A percentile compares a stretch with the other conserved stretches of the same genome.
Conservation (phyloP, 176 grass and related monocot genomes). For the Alopecurus myosuroides region DNA sequence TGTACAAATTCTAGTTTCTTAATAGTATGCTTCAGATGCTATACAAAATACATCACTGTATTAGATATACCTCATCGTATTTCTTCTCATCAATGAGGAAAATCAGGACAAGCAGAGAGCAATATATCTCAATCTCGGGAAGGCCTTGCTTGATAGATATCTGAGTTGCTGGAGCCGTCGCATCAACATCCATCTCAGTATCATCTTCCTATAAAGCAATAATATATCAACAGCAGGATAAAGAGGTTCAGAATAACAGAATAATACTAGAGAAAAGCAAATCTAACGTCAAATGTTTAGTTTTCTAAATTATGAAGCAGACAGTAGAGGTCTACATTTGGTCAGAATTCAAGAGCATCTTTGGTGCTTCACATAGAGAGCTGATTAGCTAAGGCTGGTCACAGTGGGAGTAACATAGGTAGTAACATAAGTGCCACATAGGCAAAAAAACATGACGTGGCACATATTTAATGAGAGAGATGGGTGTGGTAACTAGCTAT, state of each 20-base stretch:
- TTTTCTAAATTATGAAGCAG: not conserved
- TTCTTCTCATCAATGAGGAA: conserved; percentile 78
- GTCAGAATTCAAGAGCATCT: not conserved
- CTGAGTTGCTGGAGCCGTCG: conserved; percentile 35
- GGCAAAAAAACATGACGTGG: too few species aligned
- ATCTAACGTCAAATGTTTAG: not conserved
- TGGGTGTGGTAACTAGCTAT: too few species aligned
- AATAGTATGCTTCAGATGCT: not conserved
- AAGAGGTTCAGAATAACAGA: not conserved
- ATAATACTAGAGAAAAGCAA: not conserved
- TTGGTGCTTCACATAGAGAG: not conserved
- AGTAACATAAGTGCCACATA: too few species aligned
- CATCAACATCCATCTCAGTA: conserved; percentile 78
- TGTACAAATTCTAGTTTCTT: not conserved
- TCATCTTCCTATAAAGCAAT: conserved; percentile 56
- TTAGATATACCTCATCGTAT: conserved; percentile 52
- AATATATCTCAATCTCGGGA: conserved; percentile 82
- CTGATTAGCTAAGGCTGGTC: not conserved
- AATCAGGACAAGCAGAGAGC: conserved; percentile 76
- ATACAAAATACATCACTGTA: not conserved
- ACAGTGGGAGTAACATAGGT: too few species aligned
- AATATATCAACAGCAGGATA: not conserved
- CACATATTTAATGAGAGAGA: too few species aligned
- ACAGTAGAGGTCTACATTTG: not conserved
- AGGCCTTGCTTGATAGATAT: conserved; percentile 53